Evolutionary conservation across 1,139 yeast species (phyloP).

Genomic region (Saccharomyces pastorianus): DNA sequence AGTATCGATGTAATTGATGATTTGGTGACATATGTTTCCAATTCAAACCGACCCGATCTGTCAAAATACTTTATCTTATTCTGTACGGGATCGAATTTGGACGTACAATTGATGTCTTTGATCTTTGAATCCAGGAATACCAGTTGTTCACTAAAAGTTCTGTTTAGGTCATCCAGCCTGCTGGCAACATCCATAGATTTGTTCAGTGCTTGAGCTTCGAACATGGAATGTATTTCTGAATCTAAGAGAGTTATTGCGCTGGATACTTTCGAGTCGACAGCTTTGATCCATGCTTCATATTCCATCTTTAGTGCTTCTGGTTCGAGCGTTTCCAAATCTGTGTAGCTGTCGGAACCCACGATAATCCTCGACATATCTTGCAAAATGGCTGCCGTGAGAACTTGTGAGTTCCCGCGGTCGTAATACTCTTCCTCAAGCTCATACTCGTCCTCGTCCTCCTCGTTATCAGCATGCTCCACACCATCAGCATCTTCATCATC

Average conservation of each 20-base stretch:
- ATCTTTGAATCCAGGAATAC: slow-evolving; percentile 23
- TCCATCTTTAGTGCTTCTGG: slow-evolving; percentile 3
- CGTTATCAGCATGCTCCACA: slow-evolving; percentile 7
- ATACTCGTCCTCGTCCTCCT: slow-evolving; percentile 7
- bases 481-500: slow-evolving; percentile 6
- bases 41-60: slow-evolving; percentile 27
- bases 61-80: slow-evolving; percentile 34
- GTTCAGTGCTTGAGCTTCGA: not conserved
- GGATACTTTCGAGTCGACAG: not conserved
- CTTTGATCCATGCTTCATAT: slow-evolving; percentile 9
- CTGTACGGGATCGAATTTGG: slow-evolving; percentile 37
- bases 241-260: not conserved
- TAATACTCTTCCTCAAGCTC: slow-evolving; percentile 7
- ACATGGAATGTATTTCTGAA: not conserved
- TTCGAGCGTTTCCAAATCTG: not conserved
- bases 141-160: not conserved
- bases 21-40: slow-evolving; percentile 40
- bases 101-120: slow-evolving; percentile 42
- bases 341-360: not conserved
- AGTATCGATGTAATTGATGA: slow-evolving; percentile 49
- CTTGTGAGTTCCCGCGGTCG: not conserved
- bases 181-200: not conserved
- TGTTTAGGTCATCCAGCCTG: not conserved
- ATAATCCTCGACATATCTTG: not conserved
- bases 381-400: not conserved